Percentiles rank a stretch among this genome's conserved stretches.
These are phyloP conservation scores for Zasmidium angulare DNA, from an alignment of 2,329 filamentous ascomycete species.

Conservation along the genomic window DNA sequence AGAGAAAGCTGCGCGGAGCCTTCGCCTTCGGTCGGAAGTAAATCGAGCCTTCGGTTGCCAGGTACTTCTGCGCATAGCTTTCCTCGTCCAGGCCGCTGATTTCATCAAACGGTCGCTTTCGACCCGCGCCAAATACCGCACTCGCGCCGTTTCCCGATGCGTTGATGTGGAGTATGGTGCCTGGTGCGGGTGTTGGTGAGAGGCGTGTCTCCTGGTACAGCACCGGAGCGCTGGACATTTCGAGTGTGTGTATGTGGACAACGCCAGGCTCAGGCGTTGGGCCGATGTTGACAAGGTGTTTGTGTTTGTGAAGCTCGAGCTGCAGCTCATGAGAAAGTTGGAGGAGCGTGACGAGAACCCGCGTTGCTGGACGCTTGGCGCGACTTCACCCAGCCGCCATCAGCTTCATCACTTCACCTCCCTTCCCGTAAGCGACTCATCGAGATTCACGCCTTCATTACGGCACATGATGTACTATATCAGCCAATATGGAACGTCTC, in stretches of 20 bases:
- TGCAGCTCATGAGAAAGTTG: constrained; percentile 3
- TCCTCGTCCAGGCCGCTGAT: constrained; percentile 63
- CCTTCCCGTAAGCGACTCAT: too few relatives aligned
- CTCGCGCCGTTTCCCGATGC: constrained; percentile 58
- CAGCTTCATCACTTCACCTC: too few relatives aligned
- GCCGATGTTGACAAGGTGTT: not conserved
- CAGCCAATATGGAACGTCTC: not conserved
- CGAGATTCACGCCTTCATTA: too few relatives aligned
- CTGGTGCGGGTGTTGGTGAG: constrained; percentile 22
- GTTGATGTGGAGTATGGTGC: constrained; percentile 67
- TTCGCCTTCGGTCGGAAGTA: constrained; percentile 77
- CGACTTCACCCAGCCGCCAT: not conserved
- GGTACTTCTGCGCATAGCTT: constrained; percentile 67
- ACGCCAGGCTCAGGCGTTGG: not conserved
- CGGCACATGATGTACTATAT: not conserved
- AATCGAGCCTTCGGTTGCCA: constrained; percentile 77
- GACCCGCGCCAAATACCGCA: constrained; percentile 38
- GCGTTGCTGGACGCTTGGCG: not conserved
- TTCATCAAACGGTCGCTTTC: constrained; percentile 40
- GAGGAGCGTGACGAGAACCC: not conserved
- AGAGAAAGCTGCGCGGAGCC: constrained; percentile 82
- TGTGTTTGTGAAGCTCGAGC: not conserved
- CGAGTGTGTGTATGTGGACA: not conserved
- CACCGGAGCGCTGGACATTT: constrained; percentile 25
- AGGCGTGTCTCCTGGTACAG: constrained; percentile 31